Evolutionary conservation across 2,329 filamentous ascomycete genomes (phyloP).

Genomic region (Botrytis paeoniae): DNA sequence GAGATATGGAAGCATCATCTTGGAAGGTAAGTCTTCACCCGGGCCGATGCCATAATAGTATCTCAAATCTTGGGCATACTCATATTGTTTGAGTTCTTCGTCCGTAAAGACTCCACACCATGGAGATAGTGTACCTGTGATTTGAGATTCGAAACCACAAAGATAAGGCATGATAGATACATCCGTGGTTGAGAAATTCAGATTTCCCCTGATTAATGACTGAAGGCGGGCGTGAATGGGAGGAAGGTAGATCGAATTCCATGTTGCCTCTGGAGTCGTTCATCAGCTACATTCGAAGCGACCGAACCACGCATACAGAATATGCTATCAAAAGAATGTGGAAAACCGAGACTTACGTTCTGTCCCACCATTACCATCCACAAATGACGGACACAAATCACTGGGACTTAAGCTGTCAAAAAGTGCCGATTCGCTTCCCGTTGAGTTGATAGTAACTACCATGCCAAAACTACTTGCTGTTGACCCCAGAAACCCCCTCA

Average conservation of each 20-base stretch:
- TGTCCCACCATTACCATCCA: conserved; percentile 50
- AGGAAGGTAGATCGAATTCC: conserved; percentile 14
- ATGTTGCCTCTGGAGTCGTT: not conserved
- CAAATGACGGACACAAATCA: conserved; percentile 59
- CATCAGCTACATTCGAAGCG: not conserved
- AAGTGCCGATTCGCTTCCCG: conserved; percentile 49
- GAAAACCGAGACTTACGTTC: conserved; percentile 31
- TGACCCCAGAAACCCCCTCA: conserved; percentile 58
- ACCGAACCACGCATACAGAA: not conserved
- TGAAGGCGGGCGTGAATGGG: conserved; percentile 4
- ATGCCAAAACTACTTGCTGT: conserved; percentile 52
- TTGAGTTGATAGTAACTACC: conserved; percentile 57
- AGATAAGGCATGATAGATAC: conserved; percentile 61
- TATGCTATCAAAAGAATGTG: not conserved
- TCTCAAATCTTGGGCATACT: conserved; percentile 65
- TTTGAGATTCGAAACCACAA: conserved; percentile 70
- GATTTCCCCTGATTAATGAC: conserved; percentile 41
- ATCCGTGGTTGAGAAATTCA: conserved; percentile 53
- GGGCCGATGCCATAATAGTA: conserved; percentile 66
- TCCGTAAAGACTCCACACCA: conserved; percentile 63
- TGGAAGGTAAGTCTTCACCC: conserved; percentile 51
- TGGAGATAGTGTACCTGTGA: conserved; percentile 57
- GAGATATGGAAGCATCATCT: conserved; percentile 61
- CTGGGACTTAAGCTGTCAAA: conserved; percentile 63
- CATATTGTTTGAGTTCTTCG: conserved; percentile 60